Evolutionary conservation across 1,284 basidiomycete genomes (phyloP).

Genomic region (Puccinia coronata): DNA sequence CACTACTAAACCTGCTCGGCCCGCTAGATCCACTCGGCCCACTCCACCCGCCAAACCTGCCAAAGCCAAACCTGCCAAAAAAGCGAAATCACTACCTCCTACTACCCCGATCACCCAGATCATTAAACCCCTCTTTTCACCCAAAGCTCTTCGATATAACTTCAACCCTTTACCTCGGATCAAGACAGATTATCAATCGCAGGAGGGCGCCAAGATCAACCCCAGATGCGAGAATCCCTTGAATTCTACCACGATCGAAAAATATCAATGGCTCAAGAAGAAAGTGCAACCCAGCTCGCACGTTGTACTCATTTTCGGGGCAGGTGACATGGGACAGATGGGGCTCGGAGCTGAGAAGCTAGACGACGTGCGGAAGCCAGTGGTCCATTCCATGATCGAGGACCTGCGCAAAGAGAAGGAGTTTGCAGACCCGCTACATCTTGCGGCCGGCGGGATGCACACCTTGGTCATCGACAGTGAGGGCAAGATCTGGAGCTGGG

Average conservation of each 20-base stretch:
- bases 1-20: neutral
- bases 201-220: constrained; percentile 1
- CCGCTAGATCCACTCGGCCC: neutral
- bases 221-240: constrained; percentile 41
- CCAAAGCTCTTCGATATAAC: constrained; percentile 36
- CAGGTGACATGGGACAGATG: constrained; percentile 49
- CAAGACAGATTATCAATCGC: constrained; percentile 4
- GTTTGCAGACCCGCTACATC: neutral
- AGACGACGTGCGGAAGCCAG: constrained; percentile 39
- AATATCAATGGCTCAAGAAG: constrained; percentile 1
- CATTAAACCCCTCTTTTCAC: constrained; percentile 32
- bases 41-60: neutral
- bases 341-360: constrained; percentile 33
- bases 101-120: neutral
- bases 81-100: neutral
- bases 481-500: constrained; percentile 69
- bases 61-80: neutral
- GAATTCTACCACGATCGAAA: constrained; percentile 30
- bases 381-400: constrained; percentile 30
- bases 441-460: constrained; percentile 77
- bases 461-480: constrained; percentile 78
- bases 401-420: constrained; percentile 1
- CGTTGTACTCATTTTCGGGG: constrained; percentile 31
- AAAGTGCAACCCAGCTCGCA: neutral
- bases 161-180: constrained; percentile 41